phyloP scores from a whole-genome alignment of 1,284 basidiomycete genomes.

The Grifola frondosa region DNA sequence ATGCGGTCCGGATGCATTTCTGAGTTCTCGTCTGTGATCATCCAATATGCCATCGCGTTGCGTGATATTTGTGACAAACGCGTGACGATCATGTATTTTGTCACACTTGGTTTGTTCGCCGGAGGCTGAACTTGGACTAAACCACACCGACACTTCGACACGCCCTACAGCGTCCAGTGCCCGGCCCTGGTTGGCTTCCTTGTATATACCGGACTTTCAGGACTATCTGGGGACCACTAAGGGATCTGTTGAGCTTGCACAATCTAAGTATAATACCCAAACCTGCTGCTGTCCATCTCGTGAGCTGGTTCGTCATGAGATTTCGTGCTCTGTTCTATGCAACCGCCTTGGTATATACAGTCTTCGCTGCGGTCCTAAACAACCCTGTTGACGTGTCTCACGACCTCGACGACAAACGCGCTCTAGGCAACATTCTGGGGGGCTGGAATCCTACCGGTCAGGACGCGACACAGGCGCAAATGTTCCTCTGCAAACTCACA shows the following conservation, averaged over 20 bases:
- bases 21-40: no score
- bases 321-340: conserved; percentile 9
- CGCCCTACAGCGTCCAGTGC: neutral
- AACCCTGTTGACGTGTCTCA: conserved; percentile 4
- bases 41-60: no score
- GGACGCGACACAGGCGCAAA: conserved; percentile 1
- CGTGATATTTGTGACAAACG: no score
- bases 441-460: no score
- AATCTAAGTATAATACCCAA: neutral
- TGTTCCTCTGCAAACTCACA: no score
- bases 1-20: no score
- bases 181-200: conserved; percentile 12
- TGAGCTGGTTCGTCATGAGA: conserved; percentile 15
- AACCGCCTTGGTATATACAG: conserved; percentile 4
- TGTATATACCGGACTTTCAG: neutral
- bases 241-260: neutral
- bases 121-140: conserved; percentile 10
- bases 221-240: neutral
- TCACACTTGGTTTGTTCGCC: neutral
- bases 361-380: conserved; percentile 6
- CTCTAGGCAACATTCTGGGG: no score
- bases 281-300: no score
- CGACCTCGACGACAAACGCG: conserved; percentile 7
- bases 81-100: no score
- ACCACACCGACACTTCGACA: conserved; percentile 3